Evolutionary conservation across 176 grass and related monocot species (phyloP).

Genomic region (Avena insularis): DNA sequence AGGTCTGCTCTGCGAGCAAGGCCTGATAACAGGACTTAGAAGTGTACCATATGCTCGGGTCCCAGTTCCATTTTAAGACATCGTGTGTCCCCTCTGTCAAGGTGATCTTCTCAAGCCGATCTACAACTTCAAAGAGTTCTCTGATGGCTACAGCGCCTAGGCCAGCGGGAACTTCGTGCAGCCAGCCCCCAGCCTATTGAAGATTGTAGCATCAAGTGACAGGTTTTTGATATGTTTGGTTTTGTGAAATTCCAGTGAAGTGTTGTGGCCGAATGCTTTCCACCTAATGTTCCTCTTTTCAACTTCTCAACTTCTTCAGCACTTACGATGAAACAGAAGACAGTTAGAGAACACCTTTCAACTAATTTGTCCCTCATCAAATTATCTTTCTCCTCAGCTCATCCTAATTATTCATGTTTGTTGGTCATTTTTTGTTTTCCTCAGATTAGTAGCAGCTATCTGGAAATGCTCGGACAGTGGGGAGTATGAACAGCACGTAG

Average conservation of each 20-base stretch:
- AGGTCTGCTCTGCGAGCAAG: no score
- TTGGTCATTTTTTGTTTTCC: no score
- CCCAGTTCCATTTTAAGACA: no score
- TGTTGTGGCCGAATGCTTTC: neutral
- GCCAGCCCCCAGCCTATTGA: no score
- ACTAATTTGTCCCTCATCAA: neutral
- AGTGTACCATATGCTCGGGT: no score
- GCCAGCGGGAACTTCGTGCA: no score
- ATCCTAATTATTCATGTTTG: neutral
- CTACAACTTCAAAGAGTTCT: no score
- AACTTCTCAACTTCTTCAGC: constrained; percentile 39
- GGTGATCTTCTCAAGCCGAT: no score
- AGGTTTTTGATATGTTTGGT: constrained; percentile 29
- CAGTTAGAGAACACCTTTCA: constrained; percentile 40
- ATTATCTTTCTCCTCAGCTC: neutral
- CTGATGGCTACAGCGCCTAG: no score
- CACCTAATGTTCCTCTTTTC: neutral
- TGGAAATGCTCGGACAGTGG: constrained; percentile 38
- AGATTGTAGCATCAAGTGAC: neutral
- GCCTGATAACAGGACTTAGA: no score
- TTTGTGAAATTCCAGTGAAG: constrained; percentile 21
- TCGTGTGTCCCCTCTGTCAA: no score
- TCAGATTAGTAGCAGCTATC: neutral
- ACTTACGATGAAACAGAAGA: neutral
- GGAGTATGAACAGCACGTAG: neutral